Base-by-base conservation (phyloP, 2,329 filamentous ascomycete genomes). In the Nemania sp. region DNA sequence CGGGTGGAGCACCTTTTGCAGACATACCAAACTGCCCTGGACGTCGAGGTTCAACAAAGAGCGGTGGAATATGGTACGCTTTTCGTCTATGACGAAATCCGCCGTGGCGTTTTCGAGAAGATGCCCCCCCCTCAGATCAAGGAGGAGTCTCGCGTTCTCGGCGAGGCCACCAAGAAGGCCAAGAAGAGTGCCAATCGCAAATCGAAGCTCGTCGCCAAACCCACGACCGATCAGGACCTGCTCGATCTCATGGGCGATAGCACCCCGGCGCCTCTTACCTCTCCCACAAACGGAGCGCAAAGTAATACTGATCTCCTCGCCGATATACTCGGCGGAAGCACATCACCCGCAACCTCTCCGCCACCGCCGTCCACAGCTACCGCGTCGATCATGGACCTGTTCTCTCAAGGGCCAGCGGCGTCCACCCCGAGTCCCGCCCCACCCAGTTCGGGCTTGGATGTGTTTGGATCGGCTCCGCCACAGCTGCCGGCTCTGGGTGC, bases 91-190 rank as follows among this genome's bases (percentile, higher is more conserved):
- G 92, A 99, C 63, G 80, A 91, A 56, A 89, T 99, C 52, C 86
- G 93, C 49, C 83, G 83, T 55, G 94, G 94, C 53, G 94, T 99
- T 2, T 77, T 99, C 9, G 94, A 99, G 74, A 95, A 94, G 72
- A 99, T 99, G 95, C 94, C 94, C 6, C 84, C 94, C 1, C 94
- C 94, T 7, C 93, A 97, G 71, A 97, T 99, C 67, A 91, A 93
- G 62, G 94, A 99, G 70, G 91, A 96, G 70, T 93, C 94, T 49
- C 82, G 93, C 56, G 92, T 97, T 3, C 79, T 99, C 15, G 92
- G 92, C 37, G 89, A 93, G 66, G 86, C 91, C 1, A 79, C 84
- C 1, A 86, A 86, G 71, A 83, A 87, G 64, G 79, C 81, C 60
- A 86, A 83, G 70, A 85, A 86, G 67, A 77, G 83, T 43, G 80